phyloP scores from a whole-genome alignment of 371 early-diverging fungal genomes.

The Dinochytrium kinnereticum region DNA sequence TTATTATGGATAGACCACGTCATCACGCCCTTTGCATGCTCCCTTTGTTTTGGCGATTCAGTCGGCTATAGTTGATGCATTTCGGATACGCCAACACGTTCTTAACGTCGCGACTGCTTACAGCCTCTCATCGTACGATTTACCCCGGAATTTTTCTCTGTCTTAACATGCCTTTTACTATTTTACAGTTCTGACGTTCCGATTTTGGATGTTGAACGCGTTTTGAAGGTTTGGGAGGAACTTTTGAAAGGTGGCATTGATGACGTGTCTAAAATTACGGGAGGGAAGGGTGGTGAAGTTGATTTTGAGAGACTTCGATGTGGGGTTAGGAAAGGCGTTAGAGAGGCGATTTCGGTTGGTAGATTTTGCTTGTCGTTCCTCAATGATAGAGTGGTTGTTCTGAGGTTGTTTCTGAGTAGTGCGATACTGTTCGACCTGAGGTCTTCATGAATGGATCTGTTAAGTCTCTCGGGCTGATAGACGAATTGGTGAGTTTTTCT shows the following conservation, averaged over 20 bases:
- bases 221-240: not conserved
- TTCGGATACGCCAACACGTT: too few species aligned
- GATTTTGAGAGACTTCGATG: not conserved
- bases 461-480: not conserved
- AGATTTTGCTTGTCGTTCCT: not conserved
- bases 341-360: not conserved
- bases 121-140: too few species aligned
- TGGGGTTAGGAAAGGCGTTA: not conserved
- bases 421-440: not conserved
- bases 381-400: too few species aligned
- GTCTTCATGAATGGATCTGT: not conserved
- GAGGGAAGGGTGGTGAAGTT: not conserved
- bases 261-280: not conserved
- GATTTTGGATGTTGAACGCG: not conserved
- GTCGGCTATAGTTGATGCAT: too few species aligned
- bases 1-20: too few species aligned
- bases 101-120: too few species aligned
- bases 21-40: too few species aligned
- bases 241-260: not conserved
- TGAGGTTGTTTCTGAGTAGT: not conserved
- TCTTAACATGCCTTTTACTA: too few species aligned
- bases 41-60: too few species aligned
- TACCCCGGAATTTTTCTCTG: too few species aligned
- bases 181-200: not conserved
- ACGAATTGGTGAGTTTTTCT: not conserved